These are phyloP conservation scores for Ramicandelaber brevisporus DNA, from an alignment of 192 early-diverging fungal genomes.

Conservation along the genomic window DNA sequence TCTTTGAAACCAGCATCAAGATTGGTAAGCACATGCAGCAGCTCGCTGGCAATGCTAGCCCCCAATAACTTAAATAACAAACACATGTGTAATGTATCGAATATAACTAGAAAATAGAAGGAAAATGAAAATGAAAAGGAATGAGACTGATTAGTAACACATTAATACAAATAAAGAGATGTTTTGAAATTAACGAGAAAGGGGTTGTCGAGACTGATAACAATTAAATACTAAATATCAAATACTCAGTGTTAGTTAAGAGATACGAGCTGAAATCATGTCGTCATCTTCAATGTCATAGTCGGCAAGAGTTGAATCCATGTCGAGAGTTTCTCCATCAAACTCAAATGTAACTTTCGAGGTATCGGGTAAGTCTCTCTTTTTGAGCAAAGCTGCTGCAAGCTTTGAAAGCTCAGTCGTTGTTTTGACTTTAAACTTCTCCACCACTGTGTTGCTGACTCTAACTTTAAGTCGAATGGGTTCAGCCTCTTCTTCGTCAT, in stretches of 20 bases:
- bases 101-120: neutral
- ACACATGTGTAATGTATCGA: neutral
- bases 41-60: neutral
- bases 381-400: too few relatives aligned
- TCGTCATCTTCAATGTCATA: conserved; percentile 32
- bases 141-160: too few relatives aligned
- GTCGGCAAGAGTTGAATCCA: conserved; percentile 11
- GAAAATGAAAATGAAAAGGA: neutral
- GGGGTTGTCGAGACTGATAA: neutral
- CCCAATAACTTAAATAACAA: neutral
- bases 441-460: too few relatives aligned
- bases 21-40: conserved; percentile 23
- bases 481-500: too few relatives aligned
- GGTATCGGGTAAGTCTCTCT: conserved; percentile 6
- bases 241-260: conserved; percentile 1
- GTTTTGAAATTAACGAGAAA: too few relatives aligned
- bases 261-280: conserved; percentile 19
- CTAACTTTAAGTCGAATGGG: too few relatives aligned
- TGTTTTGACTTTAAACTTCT: too few relatives aligned
- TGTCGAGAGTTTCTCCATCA: conserved; percentile 24
- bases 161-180: too few relatives aligned
- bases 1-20: conserved; percentile 51
- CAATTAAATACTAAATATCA: neutral
- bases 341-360: conserved; percentile 15
- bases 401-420: too few relatives aligned